Base-by-base conservation (phyloP, 2,329 filamentous ascomycete genomes). In the Ceratocystiopsis sp. region DNA sequence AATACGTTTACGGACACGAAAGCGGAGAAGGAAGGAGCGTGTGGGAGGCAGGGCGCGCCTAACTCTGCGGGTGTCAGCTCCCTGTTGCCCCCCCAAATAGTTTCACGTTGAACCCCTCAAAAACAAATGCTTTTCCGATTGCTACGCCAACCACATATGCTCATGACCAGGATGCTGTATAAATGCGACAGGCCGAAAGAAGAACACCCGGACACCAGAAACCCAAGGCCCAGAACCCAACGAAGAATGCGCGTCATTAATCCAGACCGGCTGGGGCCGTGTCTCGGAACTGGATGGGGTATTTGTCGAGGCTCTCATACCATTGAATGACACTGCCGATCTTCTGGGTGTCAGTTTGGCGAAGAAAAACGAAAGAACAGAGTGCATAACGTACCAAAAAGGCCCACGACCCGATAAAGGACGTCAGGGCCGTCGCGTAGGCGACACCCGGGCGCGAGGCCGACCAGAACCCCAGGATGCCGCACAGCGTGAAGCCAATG, bases 401-500 rank as follows among this genome's bases (percentile, higher is more conserved):
- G 25, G 65, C 64, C 65, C 66, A 69, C 3, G 60, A 65, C 4
- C 66, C 66, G 52, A 67, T 59, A 45, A 67, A 68, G 2, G 65
- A 68, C 15, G 69, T 63, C 42, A 75, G 54, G 2, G 60, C 61
- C 13, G 63, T 59, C 37, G 71, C 62, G 49, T 71, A 71, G 36
- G 62, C 55, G 3, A 66, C 62, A 1, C 60, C 60, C 16, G 45
- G 40, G 25, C 57, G 58, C 43, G 61, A 56, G 19, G 53, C 57
- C 9, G 53, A 55, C 12, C 58, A 69, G 43, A 67, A 71, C 1
- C 71, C 73, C 29, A 76, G 52, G 2, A 66, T 71, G n/a, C 71
- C 72, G 46, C 70, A 75, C 0, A 75, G 59, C 6, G 72, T 78
- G 53, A 80, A 80, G 0, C 76, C 76, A 19, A 80, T 51, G 2